A percentile compares a stretch with the other conserved stretches of the same genome.
These are phyloP conservation scores for Rhodosorus marinus DNA, from an alignment of 23 red algal species.

Conservation along the genomic window DNA sequence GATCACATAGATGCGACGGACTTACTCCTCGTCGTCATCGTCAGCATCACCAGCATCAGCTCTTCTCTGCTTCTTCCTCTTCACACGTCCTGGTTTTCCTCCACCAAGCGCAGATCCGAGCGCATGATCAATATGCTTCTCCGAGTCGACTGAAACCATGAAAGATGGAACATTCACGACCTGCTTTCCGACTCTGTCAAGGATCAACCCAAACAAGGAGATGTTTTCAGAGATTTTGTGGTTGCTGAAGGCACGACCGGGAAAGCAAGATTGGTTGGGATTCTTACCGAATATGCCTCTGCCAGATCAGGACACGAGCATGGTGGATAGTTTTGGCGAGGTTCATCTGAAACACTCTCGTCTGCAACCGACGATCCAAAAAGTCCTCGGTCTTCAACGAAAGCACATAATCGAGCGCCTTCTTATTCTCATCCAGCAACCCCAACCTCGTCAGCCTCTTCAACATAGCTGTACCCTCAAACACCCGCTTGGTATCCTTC, in stretches of 20 bases:
- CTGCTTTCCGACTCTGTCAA: slow-evolving; percentile 97
- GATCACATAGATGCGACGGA: too few species aligned
- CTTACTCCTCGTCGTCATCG: slow-evolving; percentile 40
- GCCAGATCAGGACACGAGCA: slow-evolving; percentile 80
- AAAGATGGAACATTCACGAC: slow-evolving; percentile 94
- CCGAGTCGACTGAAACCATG: slow-evolving; percentile 88
- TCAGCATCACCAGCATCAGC: slow-evolving; percentile 50
- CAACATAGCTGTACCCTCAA: slow-evolving; percentile 82
- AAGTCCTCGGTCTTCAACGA: slow-evolving; percentile 98
- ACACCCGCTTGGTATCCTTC: slow-evolving; percentile 81
- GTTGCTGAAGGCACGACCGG: not conserved
- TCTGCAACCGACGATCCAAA: slow-evolving; percentile 92
- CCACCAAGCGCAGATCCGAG: slow-evolving; percentile 90
- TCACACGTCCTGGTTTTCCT: slow-evolving; percentile 87
- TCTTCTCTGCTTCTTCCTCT: slow-evolving; percentile 42
- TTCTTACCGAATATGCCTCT: slow-evolving; percentile 92
- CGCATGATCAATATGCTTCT: slow-evolving; percentile 97
- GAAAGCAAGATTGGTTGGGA: not conserved
- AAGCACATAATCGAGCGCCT: slow-evolving; percentile 89
- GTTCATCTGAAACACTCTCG: slow-evolving; percentile 86
- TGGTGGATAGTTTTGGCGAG: slow-evolving; percentile 98
- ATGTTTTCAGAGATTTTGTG: too few species aligned
- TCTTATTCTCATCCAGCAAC: slow-evolving; percentile 72
- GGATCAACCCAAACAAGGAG: too few species aligned
- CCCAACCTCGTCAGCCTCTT: slow-evolving; percentile 85